Evolutionary conservation across 2,329 filamentous ascomycete genomes (phyloP).

Genomic region (Diaporthe sp.): DNA sequence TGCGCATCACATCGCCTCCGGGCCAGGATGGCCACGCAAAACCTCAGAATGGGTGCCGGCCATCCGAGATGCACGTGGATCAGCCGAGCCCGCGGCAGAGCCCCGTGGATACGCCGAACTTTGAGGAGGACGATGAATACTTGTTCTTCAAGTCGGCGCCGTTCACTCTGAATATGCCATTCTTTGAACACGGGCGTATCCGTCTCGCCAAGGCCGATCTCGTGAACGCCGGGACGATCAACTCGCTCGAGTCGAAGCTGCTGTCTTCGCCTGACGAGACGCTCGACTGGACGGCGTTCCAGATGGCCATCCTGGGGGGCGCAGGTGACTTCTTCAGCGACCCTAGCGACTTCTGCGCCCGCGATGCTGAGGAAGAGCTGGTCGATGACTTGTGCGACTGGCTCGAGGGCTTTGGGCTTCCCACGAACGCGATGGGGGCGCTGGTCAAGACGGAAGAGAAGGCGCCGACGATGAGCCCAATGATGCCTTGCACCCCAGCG

Average conservation of each 20-base stretch:
- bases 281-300: conserved; percentile 73
- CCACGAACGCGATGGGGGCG: conserved; percentile 48
- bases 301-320: conserved; percentile 71
- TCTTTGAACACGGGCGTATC: conserved; percentile 66
- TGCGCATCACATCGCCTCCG: conserved; percentile 43
- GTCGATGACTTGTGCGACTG: conserved; percentile 59
- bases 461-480: not conserved
- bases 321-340: conserved; percentile 62
- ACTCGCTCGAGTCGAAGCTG: conserved; percentile 39
- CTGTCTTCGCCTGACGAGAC: conserved; percentile 58
- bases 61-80: conserved; percentile 12
- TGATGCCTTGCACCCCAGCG: not conserved
- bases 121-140: conserved; percentile 50
- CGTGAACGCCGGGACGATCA: conserved; percentile 34
- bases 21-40: conserved; percentile 26
- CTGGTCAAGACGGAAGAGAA: conserved; percentile 43
- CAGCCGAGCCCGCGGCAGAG: conserved; percentile 37
- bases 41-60: conserved; percentile 2
- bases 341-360: conserved; percentile 51
- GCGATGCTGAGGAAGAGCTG: conserved; percentile 36
- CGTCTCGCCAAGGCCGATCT: conserved; percentile 59
- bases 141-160: conserved; percentile 60
- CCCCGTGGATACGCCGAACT: conserved; percentile 23
- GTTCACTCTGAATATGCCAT: conserved; percentile 59
- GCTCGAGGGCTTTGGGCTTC: conserved; percentile 63